These are phyloP conservation scores for Suaeda aralocaspica DNA, from an alignment of 148 eudicot species.

Conservation along the genomic window DNA sequence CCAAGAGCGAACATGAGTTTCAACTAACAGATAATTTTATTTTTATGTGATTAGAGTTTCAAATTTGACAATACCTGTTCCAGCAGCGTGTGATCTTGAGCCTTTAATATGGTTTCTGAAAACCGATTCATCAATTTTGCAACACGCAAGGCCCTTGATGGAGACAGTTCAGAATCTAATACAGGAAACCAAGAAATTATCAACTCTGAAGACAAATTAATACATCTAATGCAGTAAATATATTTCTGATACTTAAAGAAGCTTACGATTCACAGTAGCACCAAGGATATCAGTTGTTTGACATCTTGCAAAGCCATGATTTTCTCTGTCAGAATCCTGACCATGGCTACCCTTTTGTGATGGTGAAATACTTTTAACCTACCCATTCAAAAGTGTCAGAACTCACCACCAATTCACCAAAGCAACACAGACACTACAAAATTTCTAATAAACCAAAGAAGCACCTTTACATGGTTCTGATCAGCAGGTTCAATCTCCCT, in stretches of 20 bases:
- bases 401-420: not conserved
- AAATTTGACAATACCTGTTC: slow-evolving; percentile 34
- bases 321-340: slow-evolving; percentile 41
- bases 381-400: slow-evolving; percentile 19
- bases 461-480: slow-evolving; percentile 13
- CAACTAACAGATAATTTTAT: not conserved
- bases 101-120: slow-evolving; percentile 72
- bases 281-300: slow-evolving; percentile 22
- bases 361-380: slow-evolving; percentile 16
- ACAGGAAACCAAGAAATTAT: slow-evolving; percentile 8
- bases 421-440: not conserved
- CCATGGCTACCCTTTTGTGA: slow-evolving; percentile 30
- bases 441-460: not conserved
- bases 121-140: slow-evolving; percentile 77
- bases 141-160: slow-evolving; percentile 69
- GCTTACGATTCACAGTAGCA: slow-evolving; percentile 40
- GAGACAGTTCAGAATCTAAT: slow-evolving; percentile 46
- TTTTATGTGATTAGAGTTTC: not conserved
- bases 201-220: not conserved
- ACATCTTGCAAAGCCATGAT: slow-evolving; percentile 22
- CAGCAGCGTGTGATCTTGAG: slow-evolving; percentile 46
- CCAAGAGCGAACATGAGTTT: not conserved
- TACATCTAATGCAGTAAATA: not conserved
- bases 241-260: not conserved
- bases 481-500: not conserved